phyloP scores from a whole-genome alignment of 192 early-diverging fungal genomes.

The Dissophora ornata region DNA sequence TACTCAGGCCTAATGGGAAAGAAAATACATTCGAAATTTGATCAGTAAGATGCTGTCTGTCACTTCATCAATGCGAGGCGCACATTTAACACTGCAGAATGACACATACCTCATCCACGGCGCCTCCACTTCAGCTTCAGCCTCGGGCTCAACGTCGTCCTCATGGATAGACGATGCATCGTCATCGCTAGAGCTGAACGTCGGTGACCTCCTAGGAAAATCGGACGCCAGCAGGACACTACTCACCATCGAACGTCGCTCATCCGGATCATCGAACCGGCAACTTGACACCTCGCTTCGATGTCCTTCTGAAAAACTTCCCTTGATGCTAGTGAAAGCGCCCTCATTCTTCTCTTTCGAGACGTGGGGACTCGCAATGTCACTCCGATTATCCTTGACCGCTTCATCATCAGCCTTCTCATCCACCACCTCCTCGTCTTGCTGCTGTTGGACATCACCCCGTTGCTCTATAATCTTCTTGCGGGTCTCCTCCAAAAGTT shows the following conservation, averaged over 20 bases:
- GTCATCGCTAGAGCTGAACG: slow-evolving; percentile 8
- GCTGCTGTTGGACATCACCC: slow-evolving; percentile 85
- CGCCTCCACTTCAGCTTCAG: slow-evolving; percentile 26
- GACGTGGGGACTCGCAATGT: slow-evolving; percentile 27
- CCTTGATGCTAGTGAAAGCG: slow-evolving; percentile 12
- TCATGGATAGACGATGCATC: slow-evolving; percentile 24
- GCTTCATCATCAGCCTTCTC: slow-evolving; percentile 14
- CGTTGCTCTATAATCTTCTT: slow-evolving; percentile 50
- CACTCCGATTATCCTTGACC: slow-evolving; percentile 1
- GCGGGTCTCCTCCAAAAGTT: slow-evolving; percentile 47
- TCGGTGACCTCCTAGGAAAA: background rate
- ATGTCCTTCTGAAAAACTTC: slow-evolving; percentile 39
- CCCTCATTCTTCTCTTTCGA: slow-evolving; percentile 18
- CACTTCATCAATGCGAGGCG: too few species aligned
- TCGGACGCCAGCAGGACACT: slow-evolving; percentile 35
- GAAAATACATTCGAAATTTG: too few species aligned
- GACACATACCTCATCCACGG: slow-evolving; percentile 46
- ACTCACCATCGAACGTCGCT: slow-evolving; percentile 38
- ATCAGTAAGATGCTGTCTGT: too few species aligned
- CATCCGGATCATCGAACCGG: slow-evolving; percentile 41
- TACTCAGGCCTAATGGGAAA: slow-evolving; percentile 46
- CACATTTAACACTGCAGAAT: background rate
- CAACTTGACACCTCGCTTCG: slow-evolving; percentile 38
- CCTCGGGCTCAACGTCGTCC: slow-evolving; percentile 32
- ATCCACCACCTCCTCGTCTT: slow-evolving; percentile 60